phyloP scores from a whole-genome alignment of 257 asterid species.

The Handroanthus guayacan region DNA sequence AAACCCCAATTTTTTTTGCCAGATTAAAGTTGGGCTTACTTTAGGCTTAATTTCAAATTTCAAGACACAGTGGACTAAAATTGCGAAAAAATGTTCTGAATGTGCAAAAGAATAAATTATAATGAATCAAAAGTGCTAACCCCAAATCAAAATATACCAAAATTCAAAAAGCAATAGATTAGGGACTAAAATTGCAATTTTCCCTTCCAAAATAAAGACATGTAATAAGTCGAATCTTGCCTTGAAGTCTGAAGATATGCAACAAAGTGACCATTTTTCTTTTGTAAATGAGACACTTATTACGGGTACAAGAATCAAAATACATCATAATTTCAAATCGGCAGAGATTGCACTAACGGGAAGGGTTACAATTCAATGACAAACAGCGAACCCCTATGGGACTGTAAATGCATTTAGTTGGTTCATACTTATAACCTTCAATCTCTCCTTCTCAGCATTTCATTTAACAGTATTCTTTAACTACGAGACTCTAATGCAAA shows the following conservation, averaged over 20 bases:
- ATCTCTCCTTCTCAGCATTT: not conserved
- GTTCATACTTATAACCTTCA: not conserved
- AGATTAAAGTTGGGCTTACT: too few species aligned
- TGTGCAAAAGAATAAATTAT: too few species aligned
- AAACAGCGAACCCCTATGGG: not conserved
- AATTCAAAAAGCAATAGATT: too few species aligned
- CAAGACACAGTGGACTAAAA: too few species aligned
- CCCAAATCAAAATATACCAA: too few species aligned
- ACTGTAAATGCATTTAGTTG: not conserved
- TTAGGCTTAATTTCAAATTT: too few species aligned
- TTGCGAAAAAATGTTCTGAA: too few species aligned
- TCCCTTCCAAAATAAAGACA: conserved; percentile 5
- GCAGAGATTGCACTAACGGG: not conserved
- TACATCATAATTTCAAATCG: not conserved
- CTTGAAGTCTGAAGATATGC: not conserved
- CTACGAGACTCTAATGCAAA: conserved; percentile 21
- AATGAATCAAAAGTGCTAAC: too few species aligned
- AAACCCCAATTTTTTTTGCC: too few species aligned
- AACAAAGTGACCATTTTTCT: conserved; percentile 7
- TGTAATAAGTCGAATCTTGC: not conserved
- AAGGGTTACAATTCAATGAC: not conserved
- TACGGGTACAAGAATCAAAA: not conserved
- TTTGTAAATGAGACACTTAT: not conserved
- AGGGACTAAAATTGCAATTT: too few species aligned
- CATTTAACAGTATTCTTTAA: too few species aligned